phyloP scores from a whole-genome alignment of 2,329 filamentous ascomycete species.

The Fusarium tuaranense region DNA sequence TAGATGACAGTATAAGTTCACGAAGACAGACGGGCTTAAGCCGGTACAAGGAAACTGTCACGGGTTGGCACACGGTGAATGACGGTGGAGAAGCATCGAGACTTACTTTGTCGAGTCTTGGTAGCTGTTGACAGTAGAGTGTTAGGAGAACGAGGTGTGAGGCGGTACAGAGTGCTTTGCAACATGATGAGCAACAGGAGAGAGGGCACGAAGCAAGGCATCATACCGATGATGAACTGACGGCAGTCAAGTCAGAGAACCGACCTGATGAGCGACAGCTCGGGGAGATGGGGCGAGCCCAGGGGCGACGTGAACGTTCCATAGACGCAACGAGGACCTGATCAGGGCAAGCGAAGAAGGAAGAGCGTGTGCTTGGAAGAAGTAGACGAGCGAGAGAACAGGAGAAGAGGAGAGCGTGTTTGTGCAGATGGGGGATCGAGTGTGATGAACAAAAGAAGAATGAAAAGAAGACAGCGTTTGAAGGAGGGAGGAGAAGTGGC shows the following conservation, averaged over 20 bases:
- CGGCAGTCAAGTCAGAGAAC: not conserved
- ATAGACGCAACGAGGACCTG: conserved; percentile 28
- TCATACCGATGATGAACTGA: not conserved
- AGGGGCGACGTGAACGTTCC: conserved; percentile 19
- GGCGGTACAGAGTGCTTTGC: not conserved
- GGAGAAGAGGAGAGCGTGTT: not conserved
- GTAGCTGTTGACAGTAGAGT: not conserved
- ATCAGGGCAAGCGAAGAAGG: not conserved
- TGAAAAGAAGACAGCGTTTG: conserved; percentile 5
- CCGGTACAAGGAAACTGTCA: not conserved
- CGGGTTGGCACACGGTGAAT: not conserved
- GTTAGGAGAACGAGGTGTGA: not conserved
- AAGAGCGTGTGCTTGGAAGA: not conserved
- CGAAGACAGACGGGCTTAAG: not conserved
- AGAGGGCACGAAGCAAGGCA: not conserved
- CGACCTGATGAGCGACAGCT: not conserved
- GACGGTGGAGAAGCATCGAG: not conserved
- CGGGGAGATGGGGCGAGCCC: conserved; percentile 8
- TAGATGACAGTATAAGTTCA: not conserved
- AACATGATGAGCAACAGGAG: not conserved
- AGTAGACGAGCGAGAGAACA: not conserved
- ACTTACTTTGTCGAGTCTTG: not conserved
- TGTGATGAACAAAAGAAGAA: conserved; percentile 1
- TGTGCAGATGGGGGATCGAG: not conserved
- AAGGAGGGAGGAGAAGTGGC: not conserved